phyloP scores from a whole-genome alignment of 768 basidiomycete species.

The Pisolithus tinctorius region DNA sequence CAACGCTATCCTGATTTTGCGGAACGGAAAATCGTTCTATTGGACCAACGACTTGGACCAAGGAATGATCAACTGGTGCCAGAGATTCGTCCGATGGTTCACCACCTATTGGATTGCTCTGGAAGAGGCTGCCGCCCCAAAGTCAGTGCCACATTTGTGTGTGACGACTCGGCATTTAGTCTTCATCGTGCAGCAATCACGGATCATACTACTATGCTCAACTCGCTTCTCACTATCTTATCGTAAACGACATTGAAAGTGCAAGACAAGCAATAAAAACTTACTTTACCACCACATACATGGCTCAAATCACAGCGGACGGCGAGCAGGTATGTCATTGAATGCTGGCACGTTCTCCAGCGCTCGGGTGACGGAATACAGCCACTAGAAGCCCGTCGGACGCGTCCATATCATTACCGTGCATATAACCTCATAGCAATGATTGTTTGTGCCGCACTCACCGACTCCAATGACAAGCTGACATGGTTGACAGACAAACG shows the following conservation, averaged over 20 bases:
- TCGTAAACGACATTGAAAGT: conserved; percentile 44
- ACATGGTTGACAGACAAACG: conserved; percentile 40
- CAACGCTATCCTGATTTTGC: conserved; percentile 46
- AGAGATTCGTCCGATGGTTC: conserved; percentile 50
- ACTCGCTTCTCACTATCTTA: conserved; percentile 46
- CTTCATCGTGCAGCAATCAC: conserved; percentile 45
- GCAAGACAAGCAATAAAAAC: conserved; percentile 39
- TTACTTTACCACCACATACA: conserved; percentile 47
- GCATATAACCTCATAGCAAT: conserved; percentile 64
- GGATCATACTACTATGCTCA: conserved; percentile 61
- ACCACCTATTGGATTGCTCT: conserved; percentile 41
- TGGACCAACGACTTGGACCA: conserved; percentile 51
- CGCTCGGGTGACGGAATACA: conserved; percentile 12
- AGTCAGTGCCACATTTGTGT: conserved; percentile 35
- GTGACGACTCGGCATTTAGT: not conserved
- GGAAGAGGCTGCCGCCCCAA: conserved; percentile 38
- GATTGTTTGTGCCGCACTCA: conserved; percentile 39
- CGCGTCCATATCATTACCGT: conserved; percentile 61
- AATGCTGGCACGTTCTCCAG: not conserved
- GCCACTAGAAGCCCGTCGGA: conserved; percentile 56
- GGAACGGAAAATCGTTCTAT: conserved; percentile 39
- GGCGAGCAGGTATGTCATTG: conserved; percentile 47
- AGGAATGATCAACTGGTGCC: conserved; percentile 44
- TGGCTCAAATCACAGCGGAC: conserved; percentile 44
- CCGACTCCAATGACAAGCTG: not conserved